Conservation (phyloP, 2,329 filamentous ascomycete genomes). For the Lasiodiplodia hormozganensis region DNA sequence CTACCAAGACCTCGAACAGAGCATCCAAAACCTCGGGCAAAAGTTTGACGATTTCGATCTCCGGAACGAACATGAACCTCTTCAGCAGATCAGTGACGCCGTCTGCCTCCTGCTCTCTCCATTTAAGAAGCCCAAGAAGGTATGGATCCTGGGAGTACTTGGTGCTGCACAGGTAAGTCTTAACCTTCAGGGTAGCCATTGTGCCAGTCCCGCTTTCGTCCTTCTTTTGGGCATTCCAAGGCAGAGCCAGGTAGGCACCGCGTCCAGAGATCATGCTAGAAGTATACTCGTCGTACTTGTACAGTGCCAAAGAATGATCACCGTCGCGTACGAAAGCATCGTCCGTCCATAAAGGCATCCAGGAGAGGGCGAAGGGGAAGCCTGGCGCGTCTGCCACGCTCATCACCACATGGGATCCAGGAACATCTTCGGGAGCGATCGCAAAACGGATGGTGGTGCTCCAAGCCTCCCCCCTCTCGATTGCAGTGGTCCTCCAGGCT, state of each 20-base stretch:
- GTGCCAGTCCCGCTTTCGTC: conserved; percentile 78
- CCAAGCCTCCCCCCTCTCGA: conserved; percentile 83
- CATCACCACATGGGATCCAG: conserved; percentile 85
- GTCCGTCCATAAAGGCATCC: conserved; percentile 92
- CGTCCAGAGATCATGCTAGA: conserved; percentile 75
- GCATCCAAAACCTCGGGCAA: conserved; percentile 88
- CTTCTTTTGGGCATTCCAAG: conserved; percentile 79
- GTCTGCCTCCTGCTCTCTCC: conserved; percentile 77
- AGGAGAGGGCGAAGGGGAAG: conserved; percentile 87
- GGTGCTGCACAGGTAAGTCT: conserved; percentile 93
- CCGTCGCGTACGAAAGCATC: conserved; percentile 91
- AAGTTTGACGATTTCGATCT: conserved; percentile 97
- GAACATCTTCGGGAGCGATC: conserved; percentile 79
- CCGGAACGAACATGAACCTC: conserved; percentile 89
- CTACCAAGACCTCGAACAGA: conserved; percentile 88
- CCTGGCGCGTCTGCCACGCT: conserved; percentile 86
- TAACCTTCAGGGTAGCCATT: conserved; percentile 77
- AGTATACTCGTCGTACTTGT: conserved; percentile 91
- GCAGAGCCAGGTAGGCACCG: conserved; percentile 84
- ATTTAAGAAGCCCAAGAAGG: conserved; percentile 82
- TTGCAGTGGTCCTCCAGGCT: conserved; percentile 85
- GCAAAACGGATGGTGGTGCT: conserved; percentile 84
- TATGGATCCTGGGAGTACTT: conserved; percentile 91
- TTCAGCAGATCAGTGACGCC: conserved; percentile 78
- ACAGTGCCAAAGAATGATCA: conserved; percentile 78